These are phyloP conservation scores for Xylaria arbuscula DNA, from an alignment of 2,329 filamentous ascomycete genomes.

Conservation along the genomic window DNA sequence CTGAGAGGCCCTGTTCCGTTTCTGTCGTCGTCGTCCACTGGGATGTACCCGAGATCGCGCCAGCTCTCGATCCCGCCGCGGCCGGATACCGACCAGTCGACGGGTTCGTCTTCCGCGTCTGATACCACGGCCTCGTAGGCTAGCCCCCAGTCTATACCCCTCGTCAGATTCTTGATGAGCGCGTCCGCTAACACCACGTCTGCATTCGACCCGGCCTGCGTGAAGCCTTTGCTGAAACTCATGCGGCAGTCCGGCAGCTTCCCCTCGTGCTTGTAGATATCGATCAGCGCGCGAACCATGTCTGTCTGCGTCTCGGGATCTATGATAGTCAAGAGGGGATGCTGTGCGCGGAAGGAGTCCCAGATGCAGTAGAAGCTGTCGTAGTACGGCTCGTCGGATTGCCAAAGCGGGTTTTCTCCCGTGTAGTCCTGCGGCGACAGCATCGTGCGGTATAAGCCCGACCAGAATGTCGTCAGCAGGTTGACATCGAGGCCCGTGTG, in stretches of 20 bases:
- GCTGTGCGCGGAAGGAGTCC: conserved; percentile 79
- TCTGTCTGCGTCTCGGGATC: conserved; percentile 74
- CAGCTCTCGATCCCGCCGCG: conserved; percentile 77
- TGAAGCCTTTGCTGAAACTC: conserved; percentile 79
- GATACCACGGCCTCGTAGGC: conserved; percentile 79
- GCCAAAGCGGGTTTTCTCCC: conserved; percentile 78
- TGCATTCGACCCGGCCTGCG: conserved; percentile 81
- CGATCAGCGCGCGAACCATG: conserved; percentile 77
- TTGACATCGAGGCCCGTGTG: conserved; percentile 64
- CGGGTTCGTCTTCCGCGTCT: conserved; percentile 75
- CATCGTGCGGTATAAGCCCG: conserved; percentile 74
- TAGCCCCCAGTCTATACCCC: conserved; percentile 73
- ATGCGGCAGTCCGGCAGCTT: conserved; percentile 81
- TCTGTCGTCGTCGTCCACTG: conserved; percentile 72
- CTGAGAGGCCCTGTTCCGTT: conserved; percentile 73
- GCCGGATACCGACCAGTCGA: conserved; percentile 75
- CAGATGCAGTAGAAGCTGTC: conserved; percentile 78
- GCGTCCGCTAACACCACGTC: conserved; percentile 78
- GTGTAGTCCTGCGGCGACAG: conserved; percentile 81
- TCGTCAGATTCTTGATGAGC: conserved; percentile 73
- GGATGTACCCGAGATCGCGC: conserved; percentile 77
- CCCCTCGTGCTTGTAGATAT: conserved; percentile 74
- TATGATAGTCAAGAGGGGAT: conserved; percentile 76
- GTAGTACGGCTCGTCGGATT: conserved; percentile 76
- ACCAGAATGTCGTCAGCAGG: conserved; percentile 75